Evolutionary conservation across 108 stramenopile genomes (phyloP), one percentile per base, ranked within the genome.

Genomic region (Pseudonitzschia pungens): DNA sequence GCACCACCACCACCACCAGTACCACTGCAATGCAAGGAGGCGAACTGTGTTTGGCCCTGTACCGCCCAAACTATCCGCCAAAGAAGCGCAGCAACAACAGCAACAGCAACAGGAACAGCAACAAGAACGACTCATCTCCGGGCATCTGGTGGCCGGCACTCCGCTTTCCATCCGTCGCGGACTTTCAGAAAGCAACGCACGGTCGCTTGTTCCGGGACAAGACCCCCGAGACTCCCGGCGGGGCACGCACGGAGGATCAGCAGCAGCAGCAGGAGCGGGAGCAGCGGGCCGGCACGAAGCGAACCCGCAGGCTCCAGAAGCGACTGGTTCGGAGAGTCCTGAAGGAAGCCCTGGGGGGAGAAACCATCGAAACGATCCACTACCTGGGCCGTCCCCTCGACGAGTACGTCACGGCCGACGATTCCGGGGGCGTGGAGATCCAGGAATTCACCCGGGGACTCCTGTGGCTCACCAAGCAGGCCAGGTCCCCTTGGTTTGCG

Each of bases 391-490:
- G 60, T 33, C 60, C 60, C 28, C 33, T 40, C 0, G 32, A 33
- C 0, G 60, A 62, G 8, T 62, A 31, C n/a, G 32, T 33, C 33
- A 40, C 60, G 36, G 60, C 60, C 28, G 36, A 62, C 36, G 33
- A 62, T 33, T 32, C 60, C 8, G 40, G 29, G 60, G 60, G 60
- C 36, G 36, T 62, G n/a, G 60, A 62, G 29, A n/a, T 62, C 32
- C 60, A 40, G 36, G 60, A 62, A 12, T 40, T 40, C 29, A 12
- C 29, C 33, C 16, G 31, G 32, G 60, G 60, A 18, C 32, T 62
- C 28, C 24, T 31, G 5, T 0, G 5, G n/a, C 40, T 62, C 11
- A 40, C n/a, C 9, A 36, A 9, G 60, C 20, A 62, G 54, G 54
- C 54, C 21, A 12, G 54, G 26, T 26, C 21, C 22, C 26, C 54